Percentiles rank a stretch among this genome's conserved stretches.
Conservation (phyloP, 306 rosid genomes). For the Erythrophleum fordii region DNA sequence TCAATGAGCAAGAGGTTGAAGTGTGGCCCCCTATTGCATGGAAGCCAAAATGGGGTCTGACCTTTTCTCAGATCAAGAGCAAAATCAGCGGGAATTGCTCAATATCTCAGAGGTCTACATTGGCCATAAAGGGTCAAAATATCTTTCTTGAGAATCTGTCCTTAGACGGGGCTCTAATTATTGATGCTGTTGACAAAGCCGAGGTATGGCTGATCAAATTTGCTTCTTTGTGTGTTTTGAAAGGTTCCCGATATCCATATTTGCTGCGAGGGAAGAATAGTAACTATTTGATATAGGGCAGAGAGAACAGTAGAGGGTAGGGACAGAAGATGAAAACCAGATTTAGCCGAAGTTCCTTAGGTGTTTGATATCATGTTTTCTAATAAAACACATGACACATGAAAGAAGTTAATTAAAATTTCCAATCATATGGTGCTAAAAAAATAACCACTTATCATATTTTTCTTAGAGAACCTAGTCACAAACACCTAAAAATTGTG, state of each 20-base stretch:
- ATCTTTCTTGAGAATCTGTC: constrained; percentile 66
- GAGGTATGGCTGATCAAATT: constrained; percentile 59
- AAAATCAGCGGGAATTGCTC: constrained; percentile 73
- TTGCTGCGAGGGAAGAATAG: constrained; percentile 22
- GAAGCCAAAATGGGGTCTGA: constrained; percentile 96
- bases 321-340: neutral
- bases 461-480: too few species aligned
- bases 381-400: neutral
- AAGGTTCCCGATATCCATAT: constrained; percentile 11
- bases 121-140: constrained; percentile 74
- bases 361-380: neutral
- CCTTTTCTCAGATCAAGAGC: constrained; percentile 66
- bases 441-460: too few species aligned
- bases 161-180: constrained; percentile 82
- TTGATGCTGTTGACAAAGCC: constrained; percentile 65
- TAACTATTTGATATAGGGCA: neutral
- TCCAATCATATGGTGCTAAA: neutral
- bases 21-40: constrained; percentile 85
- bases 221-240: constrained; percentile 21
- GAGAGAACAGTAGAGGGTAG: neutral
- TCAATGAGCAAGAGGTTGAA: constrained; percentile 91
- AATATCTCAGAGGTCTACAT: constrained; percentile 78
- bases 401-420: neutral
- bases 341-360: too few species aligned
- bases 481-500: neutral